Evolutionary conservation across 2,329 filamentous ascomycete genomes (phyloP).

Genomic region (Pseudogymnoascus sp.): DNA sequence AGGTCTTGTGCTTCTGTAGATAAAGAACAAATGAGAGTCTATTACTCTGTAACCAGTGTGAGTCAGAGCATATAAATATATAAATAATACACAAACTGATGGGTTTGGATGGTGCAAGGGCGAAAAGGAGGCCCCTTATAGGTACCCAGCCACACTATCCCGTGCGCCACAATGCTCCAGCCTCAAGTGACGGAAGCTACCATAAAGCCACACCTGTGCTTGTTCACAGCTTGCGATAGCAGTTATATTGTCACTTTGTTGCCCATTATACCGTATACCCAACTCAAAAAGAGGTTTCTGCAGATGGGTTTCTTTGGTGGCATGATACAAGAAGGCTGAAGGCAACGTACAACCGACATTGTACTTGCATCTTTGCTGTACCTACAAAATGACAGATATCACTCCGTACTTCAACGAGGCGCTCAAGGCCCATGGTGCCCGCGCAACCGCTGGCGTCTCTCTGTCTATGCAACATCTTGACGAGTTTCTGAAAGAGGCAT

Average conservation of each 20-base stretch:
- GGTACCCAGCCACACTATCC: neutral
- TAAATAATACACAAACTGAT: neutral
- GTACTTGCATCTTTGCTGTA: neutral
- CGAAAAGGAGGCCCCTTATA: neutral
- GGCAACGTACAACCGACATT: neutral
- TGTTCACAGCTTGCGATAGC: neutral
- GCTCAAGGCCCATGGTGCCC: conserved; percentile 50
- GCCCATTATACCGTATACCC: neutral
- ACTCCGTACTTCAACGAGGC: conserved; percentile 62
- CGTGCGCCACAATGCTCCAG: neutral
- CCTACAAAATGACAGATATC: conserved; percentile 46
- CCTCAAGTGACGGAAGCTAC: conserved; percentile 4
- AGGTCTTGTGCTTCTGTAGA: neutral
- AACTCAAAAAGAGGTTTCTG: neutral
- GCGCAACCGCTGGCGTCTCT: conserved; percentile 32
- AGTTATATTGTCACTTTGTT: neutral
- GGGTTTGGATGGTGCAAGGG: neutral
- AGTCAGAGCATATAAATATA: neutral
- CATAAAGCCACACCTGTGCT: neutral
- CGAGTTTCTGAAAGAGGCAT: conserved; percentile 87
- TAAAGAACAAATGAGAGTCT: neutral
- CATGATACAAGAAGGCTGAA: neutral
- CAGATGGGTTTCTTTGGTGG: neutral
- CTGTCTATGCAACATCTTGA: conserved; percentile 50
- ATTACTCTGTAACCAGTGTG: neutral